These are phyloP conservation scores for Ascochyta clinopodiicola DNA, from an alignment of 2,329 filamentous ascomycete species.

Conservation along the genomic window DNA sequence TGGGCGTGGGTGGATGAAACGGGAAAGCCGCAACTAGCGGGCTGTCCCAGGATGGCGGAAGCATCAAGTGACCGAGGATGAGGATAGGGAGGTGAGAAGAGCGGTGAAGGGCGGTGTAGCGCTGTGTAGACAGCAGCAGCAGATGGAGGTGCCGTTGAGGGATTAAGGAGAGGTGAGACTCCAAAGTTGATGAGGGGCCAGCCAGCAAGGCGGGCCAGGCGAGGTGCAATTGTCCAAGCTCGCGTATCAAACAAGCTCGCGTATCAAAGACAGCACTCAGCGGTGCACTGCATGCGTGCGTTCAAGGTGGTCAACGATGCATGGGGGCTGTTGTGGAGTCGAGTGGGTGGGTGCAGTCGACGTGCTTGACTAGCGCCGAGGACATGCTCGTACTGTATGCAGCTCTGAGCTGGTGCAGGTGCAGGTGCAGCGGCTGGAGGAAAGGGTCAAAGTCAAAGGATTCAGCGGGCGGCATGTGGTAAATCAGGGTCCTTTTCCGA, in stretches of 20 bases:
- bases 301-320: constrained; percentile 7
- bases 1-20: constrained; percentile 25
- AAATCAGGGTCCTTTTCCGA: constrained; percentile 17
- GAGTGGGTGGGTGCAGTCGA: constrained; percentile 2
- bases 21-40: constrained; percentile 22
- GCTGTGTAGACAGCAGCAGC: not conserved
- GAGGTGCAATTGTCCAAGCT: constrained; percentile 5
- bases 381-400: constrained; percentile 4
- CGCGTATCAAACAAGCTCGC: not conserved
- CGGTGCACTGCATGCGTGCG: constrained; percentile 8
- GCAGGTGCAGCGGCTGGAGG: constrained; percentile 10
- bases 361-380: constrained; percentile 4
- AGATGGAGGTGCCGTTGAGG: constrained; percentile 2
- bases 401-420: not conserved
- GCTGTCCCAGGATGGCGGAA: constrained; percentile 19
- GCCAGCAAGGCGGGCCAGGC: not conserved
- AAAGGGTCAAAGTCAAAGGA: not conserved
- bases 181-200: not conserved
- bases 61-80: constrained; percentile 41
- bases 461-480: constrained; percentile 3
- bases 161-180: constrained; percentile 5
- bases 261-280: constrained; percentile 1
- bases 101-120: constrained; percentile 9
- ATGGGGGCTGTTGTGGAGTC: constrained; percentile 1
- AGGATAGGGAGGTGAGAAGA: constrained; percentile 6